These are phyloP conservation scores for Blepharisma japonicum DNA, from an alignment of 73 alveolate genomes.

Conservation along the genomic window DNA sequence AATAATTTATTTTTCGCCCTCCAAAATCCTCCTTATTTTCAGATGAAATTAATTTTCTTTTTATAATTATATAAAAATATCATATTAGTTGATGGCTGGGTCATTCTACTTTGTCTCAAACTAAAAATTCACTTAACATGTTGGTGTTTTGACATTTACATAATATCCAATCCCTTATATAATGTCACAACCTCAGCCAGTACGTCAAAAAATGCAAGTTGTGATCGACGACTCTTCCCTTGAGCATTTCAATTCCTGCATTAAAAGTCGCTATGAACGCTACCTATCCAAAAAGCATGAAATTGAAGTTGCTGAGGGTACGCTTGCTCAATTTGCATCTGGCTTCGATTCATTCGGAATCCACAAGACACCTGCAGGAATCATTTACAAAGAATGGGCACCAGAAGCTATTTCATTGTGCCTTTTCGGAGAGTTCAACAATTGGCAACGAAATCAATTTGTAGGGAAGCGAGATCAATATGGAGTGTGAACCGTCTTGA, in stretches of 20 bases:
- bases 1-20: no score
- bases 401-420: neutral
- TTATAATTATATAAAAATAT: no score
- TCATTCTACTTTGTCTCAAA: no score
- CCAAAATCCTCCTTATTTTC: no score
- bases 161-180: no score
- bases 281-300: neutral
- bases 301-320: conserved; percentile 8
- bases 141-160: no score
- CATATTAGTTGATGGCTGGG: no score
- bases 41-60: no score
- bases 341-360: conserved; percentile 1
- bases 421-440: conserved; percentile 59
- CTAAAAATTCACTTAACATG: no score
- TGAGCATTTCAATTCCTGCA: neutral
- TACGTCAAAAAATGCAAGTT: neutral
- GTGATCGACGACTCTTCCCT: conserved; percentile 9
- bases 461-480: conserved; percentile 38
- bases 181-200: no score
- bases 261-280: neutral
- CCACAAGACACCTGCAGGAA: neutral
- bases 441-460: conserved; percentile 54
- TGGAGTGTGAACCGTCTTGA: conserved; percentile 47
- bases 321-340: neutral
- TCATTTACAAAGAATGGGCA: conserved; percentile 20